A percentile compares a stretch with the other conserved stretches of the same genome.
phyloP scores from a whole-genome alignment of 345 rosid genomes.

The Physaria fendleri region DNA sequence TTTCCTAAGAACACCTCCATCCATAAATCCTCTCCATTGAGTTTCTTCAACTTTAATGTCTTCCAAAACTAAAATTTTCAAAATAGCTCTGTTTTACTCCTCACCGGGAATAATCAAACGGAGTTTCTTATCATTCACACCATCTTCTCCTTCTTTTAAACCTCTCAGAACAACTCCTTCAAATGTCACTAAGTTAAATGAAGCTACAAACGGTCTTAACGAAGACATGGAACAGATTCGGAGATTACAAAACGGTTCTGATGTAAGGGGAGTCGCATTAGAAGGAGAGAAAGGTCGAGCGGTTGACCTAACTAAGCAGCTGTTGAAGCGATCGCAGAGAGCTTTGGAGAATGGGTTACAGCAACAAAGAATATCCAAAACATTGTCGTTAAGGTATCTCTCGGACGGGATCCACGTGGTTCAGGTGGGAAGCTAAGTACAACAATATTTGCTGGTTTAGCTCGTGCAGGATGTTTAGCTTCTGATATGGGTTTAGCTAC shows the following conservation, averaged over 20 bases:
- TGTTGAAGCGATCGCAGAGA: constrained; percentile 84
- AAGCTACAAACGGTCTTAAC: constrained; percentile 34
- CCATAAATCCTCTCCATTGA: no score
- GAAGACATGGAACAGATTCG: constrained; percentile 75
- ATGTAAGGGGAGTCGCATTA: constrained; percentile 87
- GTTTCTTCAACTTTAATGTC: no score
- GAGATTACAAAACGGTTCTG: constrained; percentile 86
- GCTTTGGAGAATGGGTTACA: constrained; percentile 88
- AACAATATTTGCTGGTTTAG: constrained; percentile 70
- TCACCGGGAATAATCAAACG: no score
- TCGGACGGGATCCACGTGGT: constrained; percentile 80
- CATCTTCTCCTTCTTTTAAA: no score
- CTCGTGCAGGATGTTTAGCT: constrained; percentile 70
- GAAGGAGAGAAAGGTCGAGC: constrained; percentile 74
- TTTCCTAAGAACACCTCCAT: no score
- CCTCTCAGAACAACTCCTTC: constrained; percentile 8
- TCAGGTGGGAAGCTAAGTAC: constrained; percentile 59
- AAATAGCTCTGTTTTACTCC: no score
- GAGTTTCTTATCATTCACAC: no score
- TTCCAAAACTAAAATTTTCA: no score
- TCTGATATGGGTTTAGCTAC: constrained; percentile 92
- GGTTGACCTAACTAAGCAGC: constrained; percentile 70
- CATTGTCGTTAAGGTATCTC: constrained; percentile 45
- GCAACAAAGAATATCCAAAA: constrained; percentile 33
- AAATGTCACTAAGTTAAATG: constrained; percentile 31